A percentile compares a stretch with the other conserved stretches of the same genome.
Evolutionary conservation across 805 yeast species (phyloP).

Genomic region (Blastobotrys mokoenaii): DNA sequence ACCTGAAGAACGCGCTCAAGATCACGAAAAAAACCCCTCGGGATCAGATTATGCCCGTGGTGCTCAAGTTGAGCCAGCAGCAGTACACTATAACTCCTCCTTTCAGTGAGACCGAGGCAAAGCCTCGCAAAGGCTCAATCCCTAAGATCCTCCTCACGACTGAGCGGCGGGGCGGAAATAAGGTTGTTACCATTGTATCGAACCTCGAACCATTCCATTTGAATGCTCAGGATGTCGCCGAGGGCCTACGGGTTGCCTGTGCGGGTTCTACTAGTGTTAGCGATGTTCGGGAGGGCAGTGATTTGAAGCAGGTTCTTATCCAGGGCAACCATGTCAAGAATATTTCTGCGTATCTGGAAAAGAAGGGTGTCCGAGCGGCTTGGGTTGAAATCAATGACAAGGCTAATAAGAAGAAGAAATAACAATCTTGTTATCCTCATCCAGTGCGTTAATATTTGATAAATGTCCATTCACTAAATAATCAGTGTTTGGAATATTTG

Average conservation of each 20-base stretch:
- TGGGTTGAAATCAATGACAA: constrained; percentile 48
- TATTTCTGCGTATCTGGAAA: constrained; percentile 48
- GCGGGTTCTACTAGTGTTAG: constrained; percentile 76
- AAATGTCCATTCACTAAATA: too few relatives aligned
- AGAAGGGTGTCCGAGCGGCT: constrained; percentile 53
- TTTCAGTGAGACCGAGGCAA: constrained; percentile 16
- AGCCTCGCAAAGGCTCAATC: constrained; percentile 51
- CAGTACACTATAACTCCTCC: constrained; percentile 42
- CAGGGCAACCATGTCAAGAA: constrained; percentile 82
- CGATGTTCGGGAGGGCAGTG: constrained; percentile 36
- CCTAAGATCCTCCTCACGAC: constrained; percentile 62
- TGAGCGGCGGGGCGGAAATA: constrained; percentile 74
- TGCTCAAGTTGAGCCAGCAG: constrained; percentile 40
- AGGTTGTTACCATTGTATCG: constrained; percentile 62
- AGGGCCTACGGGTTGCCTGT: constrained; percentile 65
- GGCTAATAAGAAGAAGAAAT: constrained; percentile 5
- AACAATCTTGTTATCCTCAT: background rate
- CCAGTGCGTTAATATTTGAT: too few relatives aligned
- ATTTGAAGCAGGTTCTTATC: constrained; percentile 64
- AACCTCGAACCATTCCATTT: constrained; percentile 63
- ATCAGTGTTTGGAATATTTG: too few relatives aligned
- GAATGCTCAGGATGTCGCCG: constrained; percentile 56
- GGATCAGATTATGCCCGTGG: constrained; percentile 30
- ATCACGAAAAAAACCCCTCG: constrained; percentile 24
- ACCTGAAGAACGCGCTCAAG: constrained; percentile 37